phyloP scores from a whole-genome alignment of 2,329 filamentous ascomycete species.

The Bipolaris zeicola region DNA sequence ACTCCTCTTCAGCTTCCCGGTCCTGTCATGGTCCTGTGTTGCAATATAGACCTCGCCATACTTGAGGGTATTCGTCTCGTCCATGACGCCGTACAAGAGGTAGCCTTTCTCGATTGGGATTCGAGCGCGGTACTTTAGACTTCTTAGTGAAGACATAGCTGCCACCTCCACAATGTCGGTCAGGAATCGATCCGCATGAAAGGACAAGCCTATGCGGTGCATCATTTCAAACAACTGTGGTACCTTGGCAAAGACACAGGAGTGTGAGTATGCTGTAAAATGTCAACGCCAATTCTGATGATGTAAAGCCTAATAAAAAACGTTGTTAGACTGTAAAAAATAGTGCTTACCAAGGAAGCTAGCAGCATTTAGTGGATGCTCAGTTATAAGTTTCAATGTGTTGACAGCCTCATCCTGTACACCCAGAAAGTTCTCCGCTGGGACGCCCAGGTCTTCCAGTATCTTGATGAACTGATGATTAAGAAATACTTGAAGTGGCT shows the following conservation, averaged over 20 bases:
- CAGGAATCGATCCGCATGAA: slow-evolving; percentile 71
- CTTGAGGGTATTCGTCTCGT: slow-evolving; percentile 72
- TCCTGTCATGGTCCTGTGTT: slow-evolving; percentile 52
- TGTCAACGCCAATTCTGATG: background rate
- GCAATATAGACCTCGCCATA: slow-evolving; percentile 73
- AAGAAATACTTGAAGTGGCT: slow-evolving; percentile 70
- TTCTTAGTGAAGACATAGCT: slow-evolving; percentile 71
- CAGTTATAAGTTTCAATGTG: slow-evolving; percentile 64
- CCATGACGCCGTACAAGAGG: slow-evolving; percentile 84
- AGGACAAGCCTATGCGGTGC: slow-evolving; percentile 64
- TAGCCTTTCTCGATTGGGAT: slow-evolving; percentile 73
- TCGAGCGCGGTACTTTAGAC: slow-evolving; percentile 78
- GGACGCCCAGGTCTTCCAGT: slow-evolving; percentile 75
- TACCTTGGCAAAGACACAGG: slow-evolving; percentile 66
- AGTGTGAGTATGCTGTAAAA: slow-evolving; percentile 56
- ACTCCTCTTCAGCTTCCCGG: slow-evolving; percentile 18
- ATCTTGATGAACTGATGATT: slow-evolving; percentile 87
- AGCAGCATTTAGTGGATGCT: slow-evolving; percentile 65
- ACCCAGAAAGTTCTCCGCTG: slow-evolving; percentile 63
- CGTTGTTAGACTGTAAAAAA: background rate
- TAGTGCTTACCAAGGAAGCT: slow-evolving; percentile 59
- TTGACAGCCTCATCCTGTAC: slow-evolving; percentile 68
- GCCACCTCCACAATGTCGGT: slow-evolving; percentile 72
- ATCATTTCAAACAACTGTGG: slow-evolving; percentile 67
- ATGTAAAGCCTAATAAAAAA: background rate